Evolutionary conservation across 2,329 filamentous ascomycete species (phyloP).

Genomic region (Sarocladium kiliense): DNA sequence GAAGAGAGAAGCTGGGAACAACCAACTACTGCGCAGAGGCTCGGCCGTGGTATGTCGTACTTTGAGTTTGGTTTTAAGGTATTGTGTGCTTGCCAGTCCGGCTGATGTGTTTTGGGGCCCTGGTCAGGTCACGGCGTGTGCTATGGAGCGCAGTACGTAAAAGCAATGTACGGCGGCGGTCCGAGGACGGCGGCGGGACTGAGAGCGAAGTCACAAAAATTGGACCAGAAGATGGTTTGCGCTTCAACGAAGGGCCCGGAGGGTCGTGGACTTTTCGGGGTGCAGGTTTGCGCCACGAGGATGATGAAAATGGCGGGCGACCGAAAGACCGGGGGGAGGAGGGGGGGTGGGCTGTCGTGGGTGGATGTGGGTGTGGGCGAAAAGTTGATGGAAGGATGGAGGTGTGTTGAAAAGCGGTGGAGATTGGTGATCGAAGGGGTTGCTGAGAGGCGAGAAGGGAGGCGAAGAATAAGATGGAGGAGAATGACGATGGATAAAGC

Average conservation of each 20-base stretch:
- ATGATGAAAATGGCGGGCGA: conserved; percentile 8
- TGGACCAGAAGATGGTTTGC: conserved; percentile 2
- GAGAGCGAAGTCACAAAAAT: conserved; percentile 1
- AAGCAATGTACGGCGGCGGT: conserved; percentile 6
- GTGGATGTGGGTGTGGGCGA: conserved; percentile 4
- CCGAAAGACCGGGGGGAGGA: background rate
- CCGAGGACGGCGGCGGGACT: conserved; percentile 8
- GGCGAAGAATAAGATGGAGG: background rate
- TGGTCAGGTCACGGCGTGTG: background rate
- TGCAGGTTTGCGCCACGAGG: conserved; percentile 3
- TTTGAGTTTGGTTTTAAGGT: conserved; percentile 3
- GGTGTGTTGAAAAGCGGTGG: background rate
- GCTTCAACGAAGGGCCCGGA: background rate
- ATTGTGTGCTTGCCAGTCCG: background rate
- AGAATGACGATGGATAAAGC: background rate
- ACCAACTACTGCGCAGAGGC: background rate
- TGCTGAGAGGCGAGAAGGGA: background rate
- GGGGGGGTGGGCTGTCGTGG: background rate
- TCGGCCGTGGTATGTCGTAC: background rate
- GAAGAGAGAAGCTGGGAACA: background rate
- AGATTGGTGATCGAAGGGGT: background rate
- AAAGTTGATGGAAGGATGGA: background rate
- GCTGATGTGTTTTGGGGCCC: conserved; percentile 1
- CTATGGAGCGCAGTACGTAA: conserved; percentile 9
- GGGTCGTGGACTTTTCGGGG: background rate